These are phyloP conservation scores for Chytriomyces confervae DNA, from an alignment of 192 early-diverging fungal species.

Conservation along the genomic window DNA sequence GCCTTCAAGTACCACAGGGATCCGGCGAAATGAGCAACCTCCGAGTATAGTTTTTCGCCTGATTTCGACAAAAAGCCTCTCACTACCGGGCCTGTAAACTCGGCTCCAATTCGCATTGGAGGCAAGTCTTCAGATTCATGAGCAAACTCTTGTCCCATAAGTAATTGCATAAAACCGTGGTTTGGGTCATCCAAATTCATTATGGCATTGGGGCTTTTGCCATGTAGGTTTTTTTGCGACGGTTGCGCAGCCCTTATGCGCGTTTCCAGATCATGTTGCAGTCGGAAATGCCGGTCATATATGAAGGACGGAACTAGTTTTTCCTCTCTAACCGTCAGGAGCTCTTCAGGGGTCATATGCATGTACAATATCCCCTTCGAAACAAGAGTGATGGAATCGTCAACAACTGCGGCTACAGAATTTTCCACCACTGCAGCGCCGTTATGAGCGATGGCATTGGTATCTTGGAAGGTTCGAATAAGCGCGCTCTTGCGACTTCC, in stretches of 20 bases:
- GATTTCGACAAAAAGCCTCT: conserved; percentile 15
- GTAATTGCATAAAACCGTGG: not conserved
- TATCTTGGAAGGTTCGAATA: conserved; percentile 1
- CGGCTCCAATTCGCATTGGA: conserved; percentile 18
- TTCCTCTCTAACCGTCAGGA: conserved; percentile 3
- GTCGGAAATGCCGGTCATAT: conserved; percentile 21
- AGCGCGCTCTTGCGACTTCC: conserved; percentile 4
- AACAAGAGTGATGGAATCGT: not conserved
- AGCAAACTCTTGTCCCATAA: conserved; percentile 6
- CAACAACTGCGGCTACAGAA: not conserved
- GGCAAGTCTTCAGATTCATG: conserved; percentile 14
- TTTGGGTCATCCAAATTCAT: not conserved
- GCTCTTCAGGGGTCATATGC: conserved; percentile 8
- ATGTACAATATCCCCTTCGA: conserved; percentile 23
- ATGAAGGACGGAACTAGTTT: conserved; percentile 19
- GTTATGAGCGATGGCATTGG: not conserved
- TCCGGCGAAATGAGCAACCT: conserved; percentile 15
- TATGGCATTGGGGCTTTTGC: not conserved
- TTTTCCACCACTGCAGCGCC: not conserved
- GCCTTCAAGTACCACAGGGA: conserved; percentile 23
- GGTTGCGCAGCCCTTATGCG: not conserved
- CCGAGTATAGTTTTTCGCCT: conserved; percentile 18
- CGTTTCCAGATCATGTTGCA: conserved; percentile 18
- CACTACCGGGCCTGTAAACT: conserved; percentile 2
- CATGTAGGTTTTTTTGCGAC: not conserved